Evolutionary conservation across 2,329 filamentous ascomycete genomes (phyloP).

Genomic region (Penicillium sp.): DNA sequence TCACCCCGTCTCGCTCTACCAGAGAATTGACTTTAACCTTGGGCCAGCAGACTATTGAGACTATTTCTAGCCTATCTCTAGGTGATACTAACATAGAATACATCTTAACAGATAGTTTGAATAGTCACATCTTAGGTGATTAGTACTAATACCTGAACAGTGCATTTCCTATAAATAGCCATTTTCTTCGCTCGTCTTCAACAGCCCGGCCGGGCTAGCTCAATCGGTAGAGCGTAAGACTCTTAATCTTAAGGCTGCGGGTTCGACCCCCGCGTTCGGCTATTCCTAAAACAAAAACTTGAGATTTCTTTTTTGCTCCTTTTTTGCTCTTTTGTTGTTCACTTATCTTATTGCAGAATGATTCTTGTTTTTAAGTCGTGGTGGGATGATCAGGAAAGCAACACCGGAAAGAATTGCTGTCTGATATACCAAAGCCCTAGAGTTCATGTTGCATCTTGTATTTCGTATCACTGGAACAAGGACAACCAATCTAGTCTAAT

Average conservation of each 20-base stretch:
- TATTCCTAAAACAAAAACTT: conserved; percentile 24
- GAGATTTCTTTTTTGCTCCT: conserved; percentile 17
- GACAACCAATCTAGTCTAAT: not conserved
- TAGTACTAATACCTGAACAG: not conserved
- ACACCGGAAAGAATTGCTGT: not conserved
- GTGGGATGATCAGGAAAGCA: not conserved
- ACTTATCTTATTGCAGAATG: too few species aligned
- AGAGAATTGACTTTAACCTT: not conserved
- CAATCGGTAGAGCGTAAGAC: conserved; percentile 52
- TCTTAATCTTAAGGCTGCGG: conserved; percentile 46
- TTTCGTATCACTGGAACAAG: not conserved
- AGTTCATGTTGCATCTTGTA: not conserved
- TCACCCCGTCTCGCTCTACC: not conserved
- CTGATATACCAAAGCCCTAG: too few species aligned
- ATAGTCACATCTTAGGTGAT: not conserved
- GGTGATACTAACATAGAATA: not conserved
- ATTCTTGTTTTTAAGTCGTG: too few species aligned
- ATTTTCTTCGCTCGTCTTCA: not conserved
- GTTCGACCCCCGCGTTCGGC: conserved; percentile 45
- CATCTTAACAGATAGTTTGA: not conserved
- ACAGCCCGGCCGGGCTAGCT: conserved; percentile 46
- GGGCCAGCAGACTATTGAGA: not conserved
- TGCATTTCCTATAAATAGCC: not conserved
- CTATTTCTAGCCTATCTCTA: not conserved
- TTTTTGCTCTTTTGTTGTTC: not conserved